Evolutionary conservation across 495 filamentous ascomycete genomes (phyloP), one percentile per base, ranked within the genome.

Genomic region (Penicillium chermesinum): DNA sequence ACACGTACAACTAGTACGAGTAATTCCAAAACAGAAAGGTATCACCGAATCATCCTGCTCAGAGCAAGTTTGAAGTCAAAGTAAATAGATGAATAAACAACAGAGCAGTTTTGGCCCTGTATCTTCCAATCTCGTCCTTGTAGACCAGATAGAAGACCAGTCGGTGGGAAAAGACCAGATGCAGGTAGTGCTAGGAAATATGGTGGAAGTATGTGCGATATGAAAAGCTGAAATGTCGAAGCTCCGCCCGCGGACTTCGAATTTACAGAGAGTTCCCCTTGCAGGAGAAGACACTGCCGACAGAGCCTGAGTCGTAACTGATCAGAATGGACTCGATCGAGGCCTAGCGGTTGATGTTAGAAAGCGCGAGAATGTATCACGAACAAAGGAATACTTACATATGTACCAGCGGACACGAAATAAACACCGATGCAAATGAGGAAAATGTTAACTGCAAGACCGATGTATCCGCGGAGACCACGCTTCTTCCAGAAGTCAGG

Each of bases 391-490:
- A 1, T 10, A 71, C 83, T 86, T 46, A 83, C 86, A 60, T 95
- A 95, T 14, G 87, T 94, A 20, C 89, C 89, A 18, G 72, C 83
- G 21, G 72, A 77, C 48, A 95, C 62, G 73, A 91, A 91, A 57
- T 87, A 85, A 7, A 89, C 8, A 1, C 89, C 89, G 32, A 85
- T 77, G 15, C 79, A 2, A 41, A 89, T 89, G 51, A 91, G 77
- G 48, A 76, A 35, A 33, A 88, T 64, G 55, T 93, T 95, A 22
- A 89, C 54, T 4, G 74, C 64, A 16, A 78, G 71, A 41, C 86
- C 80, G 34, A 78, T 22, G 65, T 75, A 83, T 9, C 87, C 85
- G 6, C 79, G 76, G 22, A 83, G 50, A 18, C 80, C 81, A 32
- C 80, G 70, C 0, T 73, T 67, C 57, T 72, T 81, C 19, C 80